Conservation (phyloP, 352 stramenopile genomes). For the Globisporangium solare region DNA sequence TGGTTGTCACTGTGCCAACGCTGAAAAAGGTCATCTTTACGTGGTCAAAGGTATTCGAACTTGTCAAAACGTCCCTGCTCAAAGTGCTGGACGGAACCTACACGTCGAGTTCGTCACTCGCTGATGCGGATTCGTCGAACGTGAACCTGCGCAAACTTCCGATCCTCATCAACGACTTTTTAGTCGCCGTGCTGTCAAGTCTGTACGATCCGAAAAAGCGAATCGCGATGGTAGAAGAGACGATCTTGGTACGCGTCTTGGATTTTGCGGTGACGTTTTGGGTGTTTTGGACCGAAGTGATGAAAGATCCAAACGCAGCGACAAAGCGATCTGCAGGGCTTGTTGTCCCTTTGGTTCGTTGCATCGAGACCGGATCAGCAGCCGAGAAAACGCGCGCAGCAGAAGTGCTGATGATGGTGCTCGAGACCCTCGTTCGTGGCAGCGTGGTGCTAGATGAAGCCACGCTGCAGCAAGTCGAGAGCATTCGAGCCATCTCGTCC, state of each 20-base stretch:
- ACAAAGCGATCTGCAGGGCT: constrained; percentile 55
- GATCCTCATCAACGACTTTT: constrained; percentile 67
- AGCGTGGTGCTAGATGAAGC: constrained; percentile 49
- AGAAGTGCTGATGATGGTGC: constrained; percentile 62
- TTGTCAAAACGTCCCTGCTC: constrained; percentile 26
- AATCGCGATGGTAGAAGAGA: constrained; percentile 33
- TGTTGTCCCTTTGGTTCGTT: constrained; percentile 48
- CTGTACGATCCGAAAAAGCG: constrained; percentile 32
- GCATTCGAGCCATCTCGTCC: constrained; percentile 37
- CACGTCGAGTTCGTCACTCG: constrained; percentile 10
- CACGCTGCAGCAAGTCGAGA: constrained; percentile 42
- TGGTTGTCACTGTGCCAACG: constrained; percentile 46
- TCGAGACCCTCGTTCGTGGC: constrained; percentile 45
- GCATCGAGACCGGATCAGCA: constrained; percentile 35
- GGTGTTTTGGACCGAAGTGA: constrained; percentile 56
- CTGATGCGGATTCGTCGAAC: constrained; percentile 16
- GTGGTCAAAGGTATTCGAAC: constrained; percentile 67
- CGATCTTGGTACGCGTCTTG: constrained; percentile 53
- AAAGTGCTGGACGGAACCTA: constrained; percentile 18
- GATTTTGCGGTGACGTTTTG: constrained; percentile 74
- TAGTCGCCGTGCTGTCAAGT: constrained; percentile 42
- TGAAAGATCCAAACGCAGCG: constrained; percentile 40
- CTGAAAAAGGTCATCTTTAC: constrained; percentile 73
- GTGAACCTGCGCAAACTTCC: constrained; percentile 62
- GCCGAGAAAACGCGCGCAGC: constrained; percentile 62